A percentile compares a stretch with the other conserved stretches of the same genome.
Evolutionary conservation across 345 rosid species (phyloP).

Genomic region (Camelina neglecta): DNA sequence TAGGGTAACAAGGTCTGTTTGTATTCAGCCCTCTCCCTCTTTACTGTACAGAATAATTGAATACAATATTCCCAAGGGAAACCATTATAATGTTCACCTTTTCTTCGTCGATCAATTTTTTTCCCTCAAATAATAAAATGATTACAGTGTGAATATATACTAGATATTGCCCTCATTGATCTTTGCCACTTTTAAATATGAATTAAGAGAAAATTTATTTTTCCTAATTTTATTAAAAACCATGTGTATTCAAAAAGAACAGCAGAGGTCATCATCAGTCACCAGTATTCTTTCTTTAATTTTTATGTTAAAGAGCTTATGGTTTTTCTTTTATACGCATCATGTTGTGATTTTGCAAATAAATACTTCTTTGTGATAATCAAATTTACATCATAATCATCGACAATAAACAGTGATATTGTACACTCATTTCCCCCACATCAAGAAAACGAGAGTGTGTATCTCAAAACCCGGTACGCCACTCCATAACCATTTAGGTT

Average conservation of each 20-base stretch:
- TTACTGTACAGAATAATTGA: slow-evolving; percentile 39
- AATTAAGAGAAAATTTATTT: background rate
- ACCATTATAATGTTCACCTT: background rate
- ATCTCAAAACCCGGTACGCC: slow-evolving; percentile 1
- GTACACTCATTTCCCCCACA: background rate
- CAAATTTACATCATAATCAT: slow-evolving; percentile 2
- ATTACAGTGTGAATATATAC: background rate
- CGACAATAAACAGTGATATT: background rate
- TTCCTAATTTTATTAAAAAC: background rate
- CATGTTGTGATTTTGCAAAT: background rate
- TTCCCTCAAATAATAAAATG: background rate
- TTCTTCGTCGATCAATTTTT: background rate
- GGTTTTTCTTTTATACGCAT: too few species aligned
- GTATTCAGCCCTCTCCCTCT: slow-evolving; percentile 27
- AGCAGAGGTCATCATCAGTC: too few species aligned
- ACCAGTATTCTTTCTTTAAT: too few species aligned
- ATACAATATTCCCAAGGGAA: slow-evolving; percentile 15
- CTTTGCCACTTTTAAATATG: too few species aligned
- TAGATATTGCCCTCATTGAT: background rate
- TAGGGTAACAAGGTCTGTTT: slow-evolving; percentile 33
- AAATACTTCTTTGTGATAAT: background rate
- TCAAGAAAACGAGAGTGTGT: background rate
- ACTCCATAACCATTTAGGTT: background rate
- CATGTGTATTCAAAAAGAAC: background rate
- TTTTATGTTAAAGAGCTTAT: too few species aligned